phyloP scores from a whole-genome alignment of 257 asterid species.

The Plectranthus barbatus region DNA sequence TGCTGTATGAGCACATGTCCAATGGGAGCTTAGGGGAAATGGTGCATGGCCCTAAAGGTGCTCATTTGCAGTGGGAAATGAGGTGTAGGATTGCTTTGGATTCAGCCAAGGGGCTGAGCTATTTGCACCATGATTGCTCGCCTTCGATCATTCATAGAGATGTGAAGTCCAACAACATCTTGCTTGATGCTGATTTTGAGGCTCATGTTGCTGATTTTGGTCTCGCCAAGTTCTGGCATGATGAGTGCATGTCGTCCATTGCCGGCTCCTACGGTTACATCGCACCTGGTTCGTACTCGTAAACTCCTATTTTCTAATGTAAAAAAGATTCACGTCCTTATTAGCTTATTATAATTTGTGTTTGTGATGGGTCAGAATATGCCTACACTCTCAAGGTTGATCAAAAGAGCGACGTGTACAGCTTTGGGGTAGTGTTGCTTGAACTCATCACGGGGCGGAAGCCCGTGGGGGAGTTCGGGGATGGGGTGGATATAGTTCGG shows the following conservation, averaged over 20 bases:
- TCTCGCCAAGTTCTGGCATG: constrained; percentile 65
- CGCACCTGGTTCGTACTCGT: constrained; percentile 54
- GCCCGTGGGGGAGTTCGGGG: constrained; percentile 87
- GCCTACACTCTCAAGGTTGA: constrained; percentile 80
- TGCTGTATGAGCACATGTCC: constrained; percentile 74
- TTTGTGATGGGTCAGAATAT: constrained; percentile 42
- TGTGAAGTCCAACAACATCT: constrained; percentile 69
- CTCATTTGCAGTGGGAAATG: constrained; percentile 59
- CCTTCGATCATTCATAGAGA: constrained; percentile 80
- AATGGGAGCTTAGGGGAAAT: constrained; percentile 81
- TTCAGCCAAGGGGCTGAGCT: constrained; percentile 75
- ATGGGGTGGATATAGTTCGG: constrained; percentile 73
- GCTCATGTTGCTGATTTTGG: constrained; percentile 97
- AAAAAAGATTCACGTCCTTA: too few species aligned
- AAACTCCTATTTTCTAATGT: too few species aligned
- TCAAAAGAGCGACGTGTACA: constrained; percentile 80
- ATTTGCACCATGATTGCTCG: constrained; percentile 79
- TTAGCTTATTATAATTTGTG: too few species aligned
- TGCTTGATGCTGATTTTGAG: constrained; percentile 64
- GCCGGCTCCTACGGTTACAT: constrained; percentile 93
- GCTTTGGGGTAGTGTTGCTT: constrained; percentile 79
- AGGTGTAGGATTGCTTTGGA: constrained; percentile 62
- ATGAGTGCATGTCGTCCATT: constrained; percentile 71
- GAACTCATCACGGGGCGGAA: constrained; percentile 71
- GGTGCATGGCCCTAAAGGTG: constrained; percentile 61